Evolutionary conservation across 1,284 basidiomycete genomes (phyloP).

Genomic region (Sporisorium iseilematis-ciliati): DNA sequence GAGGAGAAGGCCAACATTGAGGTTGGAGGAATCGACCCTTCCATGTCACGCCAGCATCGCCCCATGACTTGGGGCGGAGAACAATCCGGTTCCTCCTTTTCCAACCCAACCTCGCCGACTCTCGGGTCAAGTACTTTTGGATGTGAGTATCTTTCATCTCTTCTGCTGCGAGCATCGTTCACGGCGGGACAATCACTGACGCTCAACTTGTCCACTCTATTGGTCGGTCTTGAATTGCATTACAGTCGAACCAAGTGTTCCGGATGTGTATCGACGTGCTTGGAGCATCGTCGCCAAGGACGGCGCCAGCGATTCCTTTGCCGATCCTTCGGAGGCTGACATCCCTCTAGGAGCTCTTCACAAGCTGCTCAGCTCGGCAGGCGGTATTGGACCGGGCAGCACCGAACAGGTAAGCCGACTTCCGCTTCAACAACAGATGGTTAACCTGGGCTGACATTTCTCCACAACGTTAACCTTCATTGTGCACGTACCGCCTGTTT

Average conservation of each 20-base stretch:
- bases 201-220: not conserved
- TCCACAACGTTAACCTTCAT: not conserved
- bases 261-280: conserved; percentile 24
- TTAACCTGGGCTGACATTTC: not conserved
- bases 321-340: conserved; percentile 19
- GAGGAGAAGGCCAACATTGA: not conserved
- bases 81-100: conserved; percentile 30
- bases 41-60: conserved; percentile 37
- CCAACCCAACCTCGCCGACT: conserved; percentile 21
- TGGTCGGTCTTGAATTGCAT: not conserved
- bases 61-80: conserved; percentile 47
- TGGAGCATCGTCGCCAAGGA: conserved; percentile 10
- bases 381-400: conserved; percentile 25
- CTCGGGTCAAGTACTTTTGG: conserved; percentile 26
- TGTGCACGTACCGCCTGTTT: not conserved
- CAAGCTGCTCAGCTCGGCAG: conserved; percentile 32
- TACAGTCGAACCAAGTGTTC: conserved; percentile 41
- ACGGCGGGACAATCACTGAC: not conserved
- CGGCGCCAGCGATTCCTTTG: conserved; percentile 3
- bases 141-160: conserved; percentile 16
- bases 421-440: not conserved
- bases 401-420: conserved; percentile 17
- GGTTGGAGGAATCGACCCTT: not conserved
- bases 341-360: conserved; percentile 36
- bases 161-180: not conserved